Conservation (phyloP, 169 alveolate genomes). For the Plasmodium knowlesi region DNA sequence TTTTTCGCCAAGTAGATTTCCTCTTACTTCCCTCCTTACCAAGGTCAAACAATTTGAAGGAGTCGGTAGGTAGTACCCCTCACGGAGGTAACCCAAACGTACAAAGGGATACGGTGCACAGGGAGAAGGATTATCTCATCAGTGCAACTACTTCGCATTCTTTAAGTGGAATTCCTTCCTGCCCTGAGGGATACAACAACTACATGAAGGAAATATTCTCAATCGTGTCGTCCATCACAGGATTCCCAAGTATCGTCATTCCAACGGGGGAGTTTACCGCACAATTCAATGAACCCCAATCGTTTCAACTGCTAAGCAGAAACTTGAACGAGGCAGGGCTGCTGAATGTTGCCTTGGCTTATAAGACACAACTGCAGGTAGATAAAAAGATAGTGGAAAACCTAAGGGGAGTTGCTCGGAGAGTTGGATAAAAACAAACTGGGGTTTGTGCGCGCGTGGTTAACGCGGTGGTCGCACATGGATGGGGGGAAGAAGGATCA, state of each 20-base stretch:
- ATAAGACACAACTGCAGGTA: constrained; percentile 26
- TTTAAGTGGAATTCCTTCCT: not conserved
- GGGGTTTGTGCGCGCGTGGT: not conserved
- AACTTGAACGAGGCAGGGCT: constrained; percentile 28
- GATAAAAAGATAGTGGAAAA: constrained; percentile 22
- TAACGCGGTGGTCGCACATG: not conserved
- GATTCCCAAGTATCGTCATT: constrained; percentile 46
- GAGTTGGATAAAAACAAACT: not conserved
- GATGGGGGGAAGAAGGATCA: not conserved
- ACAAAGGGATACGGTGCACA: not conserved
- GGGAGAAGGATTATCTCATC: not conserved
- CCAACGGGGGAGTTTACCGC: constrained; percentile 55
- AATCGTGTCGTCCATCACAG: constrained; percentile 39
- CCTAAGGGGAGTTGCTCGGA: not conserved
- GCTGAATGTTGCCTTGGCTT: constrained; percentile 53
- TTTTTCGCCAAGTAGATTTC: constrained; percentile 20
- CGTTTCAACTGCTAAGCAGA: constrained; percentile 20
- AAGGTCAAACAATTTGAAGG: constrained; percentile 32
- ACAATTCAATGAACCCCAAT: constrained; percentile 34
- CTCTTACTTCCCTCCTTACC: constrained; percentile 58
- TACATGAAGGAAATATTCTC: constrained; percentile 65
- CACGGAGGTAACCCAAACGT: not conserved
- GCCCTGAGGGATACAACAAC: constrained; percentile 7
- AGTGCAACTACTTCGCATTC: not conserved
- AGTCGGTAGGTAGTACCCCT: not conserved